Evolutionary conservation across 208 protist genomes (phyloP), one percentile per base, ranked within the genome.

Genomic region (Lotmaria passim): DNA sequence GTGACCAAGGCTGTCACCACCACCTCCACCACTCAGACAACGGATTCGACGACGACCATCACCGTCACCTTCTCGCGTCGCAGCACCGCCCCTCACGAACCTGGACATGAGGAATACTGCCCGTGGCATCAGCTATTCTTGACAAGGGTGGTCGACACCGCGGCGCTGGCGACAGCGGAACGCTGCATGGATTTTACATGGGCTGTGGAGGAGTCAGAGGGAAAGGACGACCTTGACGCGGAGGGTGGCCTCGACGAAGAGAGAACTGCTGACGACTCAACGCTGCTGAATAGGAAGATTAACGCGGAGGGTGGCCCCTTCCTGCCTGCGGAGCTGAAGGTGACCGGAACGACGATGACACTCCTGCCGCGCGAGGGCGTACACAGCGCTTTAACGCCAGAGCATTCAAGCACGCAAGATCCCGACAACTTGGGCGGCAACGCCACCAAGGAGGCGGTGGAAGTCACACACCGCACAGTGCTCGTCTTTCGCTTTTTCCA

Each of bases 401-500:
- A n/a, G n/a, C n/a, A n/a, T n/a, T n/a, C n/a, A n/a, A n/a, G n/a
- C n/a, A n/a, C n/a, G n/a, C n/a, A n/a, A n/a, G n/a, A n/a, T n/a
- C n/a, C n/a, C n/a, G n/a, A n/a, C n/a, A n/a, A n/a, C n/a, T n/a
- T n/a, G n/a, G 36, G 12, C 36, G 36, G 36, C 36, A 6, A 19
- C 26, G 50, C 2, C 12, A 10, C 17, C 3, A 36, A 24, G 15
- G 36, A 43, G 55, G 23, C 14, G 19, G 30, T 23, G 11, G 59
- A 28, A n/a, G n/a, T 28, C 4, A 46, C 59, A 7, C 48, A 58
- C n/a, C 44, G 39, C 21, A 69, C 44, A 0, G 34, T 71, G 24
- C 34, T 86, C 12, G 51, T 68, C 7, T 24, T 90, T 10, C 68
- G 81, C 38, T 86, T 86, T 60, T 56, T 63, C 10, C 78, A 77